Evolutionary conservation across 164 flowering plant genomes (phyloP).

Genomic region (Liquidambar formosana): DNA sequence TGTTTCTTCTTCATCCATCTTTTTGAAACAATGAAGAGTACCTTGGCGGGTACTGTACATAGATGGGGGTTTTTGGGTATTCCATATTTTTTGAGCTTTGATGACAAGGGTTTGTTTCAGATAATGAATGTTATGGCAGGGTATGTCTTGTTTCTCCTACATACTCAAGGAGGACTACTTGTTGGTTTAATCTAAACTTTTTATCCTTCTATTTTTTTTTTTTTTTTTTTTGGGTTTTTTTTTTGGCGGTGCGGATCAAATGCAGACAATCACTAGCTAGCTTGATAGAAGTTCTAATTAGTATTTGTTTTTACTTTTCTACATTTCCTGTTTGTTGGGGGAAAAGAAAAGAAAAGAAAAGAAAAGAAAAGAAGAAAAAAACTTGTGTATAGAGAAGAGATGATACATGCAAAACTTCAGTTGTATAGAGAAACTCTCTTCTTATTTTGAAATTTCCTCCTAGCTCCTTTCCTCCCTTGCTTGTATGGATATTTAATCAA

Average conservation of each 20-base stretch:
- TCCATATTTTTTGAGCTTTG: constrained; percentile 9
- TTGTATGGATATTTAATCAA: background rate
- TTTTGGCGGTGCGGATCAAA: background rate
- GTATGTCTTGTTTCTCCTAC: background rate
- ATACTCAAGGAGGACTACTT: background rate
- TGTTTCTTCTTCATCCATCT: background rate
- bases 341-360: no score
- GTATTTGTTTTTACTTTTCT: background rate
- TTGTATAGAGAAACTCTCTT: background rate
- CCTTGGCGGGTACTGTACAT: constrained; percentile 8
- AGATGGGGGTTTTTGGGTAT: constrained; percentile 10
- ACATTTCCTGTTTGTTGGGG: background rate
- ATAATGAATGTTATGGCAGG: background rate
- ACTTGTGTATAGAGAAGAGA: background rate
- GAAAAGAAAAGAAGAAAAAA: no score
- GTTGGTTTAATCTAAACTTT: constrained; percentile 1
- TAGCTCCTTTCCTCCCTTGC: no score
- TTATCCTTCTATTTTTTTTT: background rate
- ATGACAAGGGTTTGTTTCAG: background rate
- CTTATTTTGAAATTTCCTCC: background rate
- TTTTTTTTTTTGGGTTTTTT: no score
- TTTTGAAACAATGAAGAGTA: background rate
- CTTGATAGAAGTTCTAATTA: no score
- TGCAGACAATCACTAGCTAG: no score
- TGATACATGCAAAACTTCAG: constrained; percentile 2